Percentiles rank a stretch among this genome's conserved stretches.
Conservation (phyloP, 352 stramenopile genomes). For the Phytopythium kandeliae region DNA sequence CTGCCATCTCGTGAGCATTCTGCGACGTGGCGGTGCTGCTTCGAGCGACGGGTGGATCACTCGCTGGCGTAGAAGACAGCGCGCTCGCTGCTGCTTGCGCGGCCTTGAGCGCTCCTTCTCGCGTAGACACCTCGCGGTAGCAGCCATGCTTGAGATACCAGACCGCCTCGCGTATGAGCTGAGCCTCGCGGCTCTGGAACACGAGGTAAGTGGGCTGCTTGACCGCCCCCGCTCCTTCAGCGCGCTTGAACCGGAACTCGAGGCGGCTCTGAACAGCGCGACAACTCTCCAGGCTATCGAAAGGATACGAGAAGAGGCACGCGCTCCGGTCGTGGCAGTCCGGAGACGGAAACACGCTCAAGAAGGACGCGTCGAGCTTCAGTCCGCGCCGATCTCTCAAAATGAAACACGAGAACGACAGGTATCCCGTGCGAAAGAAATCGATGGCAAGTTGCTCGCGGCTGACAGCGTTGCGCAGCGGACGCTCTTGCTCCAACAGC, state of each 20-base stretch:
- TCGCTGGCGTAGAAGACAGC: not conserved
- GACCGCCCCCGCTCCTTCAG: slow-evolving; percentile 19
- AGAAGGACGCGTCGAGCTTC: slow-evolving; percentile 38
- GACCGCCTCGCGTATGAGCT: slow-evolving; percentile 61
- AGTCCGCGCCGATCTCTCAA: slow-evolving; percentile 43
- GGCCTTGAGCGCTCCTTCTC: slow-evolving; percentile 3
- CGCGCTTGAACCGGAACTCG: slow-evolving; percentile 40
- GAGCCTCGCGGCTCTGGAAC: slow-evolving; percentile 47
- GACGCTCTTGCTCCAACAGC: slow-evolving; percentile 47
- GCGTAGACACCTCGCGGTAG: slow-evolving; percentile 32
- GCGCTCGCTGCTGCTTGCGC: not conserved
- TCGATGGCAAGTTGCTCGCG: slow-evolving; percentile 48
- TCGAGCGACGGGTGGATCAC: not conserved
- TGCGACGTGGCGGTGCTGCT: not conserved
- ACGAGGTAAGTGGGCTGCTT: slow-evolving; percentile 61
- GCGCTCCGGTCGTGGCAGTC: slow-evolving; percentile 56
- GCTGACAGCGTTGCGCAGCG: slow-evolving; percentile 26
- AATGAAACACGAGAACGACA: slow-evolving; percentile 62
- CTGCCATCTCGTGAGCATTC: slow-evolving; percentile 8
- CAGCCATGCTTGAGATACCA: slow-evolving; percentile 49
- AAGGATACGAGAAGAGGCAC: slow-evolving; percentile 63
- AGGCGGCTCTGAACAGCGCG: slow-evolving; percentile 32
- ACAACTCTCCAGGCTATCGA: slow-evolving; percentile 50
- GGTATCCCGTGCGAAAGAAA: slow-evolving; percentile 38
- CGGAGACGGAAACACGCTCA: slow-evolving; percentile 52